These are phyloP conservation scores for Poterioochromonas sp. DNA, from an alignment of 352 stramenopile genomes.

Conservation along the genomic window DNA sequence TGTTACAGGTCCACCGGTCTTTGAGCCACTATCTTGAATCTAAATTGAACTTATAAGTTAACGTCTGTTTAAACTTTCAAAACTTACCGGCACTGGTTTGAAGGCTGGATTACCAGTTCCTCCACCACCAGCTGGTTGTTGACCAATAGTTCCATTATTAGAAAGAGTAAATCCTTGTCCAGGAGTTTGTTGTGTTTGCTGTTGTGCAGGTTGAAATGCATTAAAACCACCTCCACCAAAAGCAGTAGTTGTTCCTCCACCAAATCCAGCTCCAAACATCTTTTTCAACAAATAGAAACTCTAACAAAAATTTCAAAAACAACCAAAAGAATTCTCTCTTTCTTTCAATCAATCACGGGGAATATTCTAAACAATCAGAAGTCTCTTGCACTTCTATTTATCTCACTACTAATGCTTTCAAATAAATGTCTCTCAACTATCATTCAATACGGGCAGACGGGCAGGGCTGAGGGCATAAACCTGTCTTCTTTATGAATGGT, in stretches of 20 bases:
- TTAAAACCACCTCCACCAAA: neutral
- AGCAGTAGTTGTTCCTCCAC: neutral
- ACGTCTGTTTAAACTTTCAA: neutral
- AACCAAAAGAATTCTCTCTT: no score
- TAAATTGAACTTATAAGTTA: neutral
- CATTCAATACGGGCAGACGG: no score
- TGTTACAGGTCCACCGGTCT: neutral
- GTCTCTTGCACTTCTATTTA: no score
- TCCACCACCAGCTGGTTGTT: neutral
- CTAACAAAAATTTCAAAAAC: no score
- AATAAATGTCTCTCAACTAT: no score
- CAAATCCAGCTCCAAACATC: neutral
- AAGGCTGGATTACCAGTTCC: conserved; percentile 5
- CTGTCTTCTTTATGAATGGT: no score
- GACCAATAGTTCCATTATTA: neutral
- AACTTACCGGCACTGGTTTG: neutral
- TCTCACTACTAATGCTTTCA: no score
- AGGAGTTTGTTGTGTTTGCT: neutral
- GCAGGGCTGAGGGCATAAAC: no score
- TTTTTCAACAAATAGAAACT: no score
- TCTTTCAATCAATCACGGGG: no score
- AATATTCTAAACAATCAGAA: no score
- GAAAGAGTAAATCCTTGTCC: neutral
- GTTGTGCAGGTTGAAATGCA: neutral
- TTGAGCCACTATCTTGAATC: neutral